These are phyloP conservation scores for Arctostaphylos glauca DNA, from an alignment of 148 eudicot species.

Conservation along the genomic window DNA sequence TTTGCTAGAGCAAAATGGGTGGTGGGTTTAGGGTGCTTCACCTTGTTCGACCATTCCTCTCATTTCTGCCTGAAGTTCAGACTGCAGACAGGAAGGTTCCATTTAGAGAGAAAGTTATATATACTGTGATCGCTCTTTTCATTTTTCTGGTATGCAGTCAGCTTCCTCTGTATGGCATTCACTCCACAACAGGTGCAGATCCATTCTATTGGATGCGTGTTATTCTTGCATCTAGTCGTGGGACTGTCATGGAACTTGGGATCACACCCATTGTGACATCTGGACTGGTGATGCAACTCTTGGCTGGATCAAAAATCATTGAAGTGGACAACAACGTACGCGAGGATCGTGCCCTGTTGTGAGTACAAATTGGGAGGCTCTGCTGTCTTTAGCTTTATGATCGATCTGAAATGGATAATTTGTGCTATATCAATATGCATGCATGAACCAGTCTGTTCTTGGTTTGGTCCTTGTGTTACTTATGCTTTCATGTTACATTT, in stretches of 20 bases:
- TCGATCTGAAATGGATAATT: background rate
- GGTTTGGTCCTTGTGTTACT: conserved; percentile 38
- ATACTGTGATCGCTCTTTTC: conserved; percentile 81
- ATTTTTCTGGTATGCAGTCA: conserved; percentile 86
- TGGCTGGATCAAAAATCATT: conserved; percentile 88
- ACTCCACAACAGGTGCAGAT: conserved; percentile 77
- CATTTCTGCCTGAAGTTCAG: conserved; percentile 79
- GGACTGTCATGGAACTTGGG: conserved; percentile 92
- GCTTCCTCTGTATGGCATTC: conserved; percentile 87
- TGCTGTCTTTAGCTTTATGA: conserved; percentile 6
- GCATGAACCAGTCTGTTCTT: background rate
- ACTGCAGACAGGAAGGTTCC: conserved; percentile 74
- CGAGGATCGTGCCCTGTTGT: conserved; percentile 87
- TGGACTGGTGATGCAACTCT: conserved; percentile 85
- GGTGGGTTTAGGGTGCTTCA: conserved; percentile 84
- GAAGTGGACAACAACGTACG: conserved; percentile 89
- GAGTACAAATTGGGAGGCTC: conserved; percentile 30
- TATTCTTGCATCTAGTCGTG: conserved; percentile 85
- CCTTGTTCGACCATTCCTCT: conserved; percentile 75
- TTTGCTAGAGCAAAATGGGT: conserved; percentile 45
- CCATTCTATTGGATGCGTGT: conserved; percentile 97
- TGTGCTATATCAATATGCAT: background rate
- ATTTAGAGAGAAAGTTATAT: conserved; percentile 82
- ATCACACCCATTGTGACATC: conserved; percentile 93
- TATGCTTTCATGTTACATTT: background rate